Conservation (phyloP, 2,329 filamentous ascomycete species). For the Colletotrichum costaricense region DNA sequence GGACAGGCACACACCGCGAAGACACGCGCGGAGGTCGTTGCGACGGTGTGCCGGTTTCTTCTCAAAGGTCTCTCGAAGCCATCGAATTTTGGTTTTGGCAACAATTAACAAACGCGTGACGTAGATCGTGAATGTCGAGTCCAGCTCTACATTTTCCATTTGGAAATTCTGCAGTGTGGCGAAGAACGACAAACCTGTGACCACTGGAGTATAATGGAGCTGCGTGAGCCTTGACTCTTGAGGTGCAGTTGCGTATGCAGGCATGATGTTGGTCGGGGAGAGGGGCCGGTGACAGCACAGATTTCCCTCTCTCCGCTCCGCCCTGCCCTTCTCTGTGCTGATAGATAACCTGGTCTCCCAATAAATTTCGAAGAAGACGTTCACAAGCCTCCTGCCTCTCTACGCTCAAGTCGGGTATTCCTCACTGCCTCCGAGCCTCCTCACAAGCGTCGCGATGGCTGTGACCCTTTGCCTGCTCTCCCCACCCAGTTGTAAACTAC, state of each 20-base stretch:
- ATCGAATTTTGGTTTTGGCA: neutral
- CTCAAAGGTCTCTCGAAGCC: neutral
- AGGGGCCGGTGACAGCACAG: slow-evolving; percentile 18
- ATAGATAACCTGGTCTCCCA: neutral
- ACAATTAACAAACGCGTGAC: neutral
- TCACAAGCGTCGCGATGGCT: slow-evolving; percentile 25
- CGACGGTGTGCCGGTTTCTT: slow-evolving; percentile 12
- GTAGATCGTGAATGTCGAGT: too few relatives aligned
- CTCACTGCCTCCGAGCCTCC: neutral
- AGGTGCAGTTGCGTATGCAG: neutral
- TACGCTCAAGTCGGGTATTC: neutral
- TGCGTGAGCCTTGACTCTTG: neutral
- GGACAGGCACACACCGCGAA: slow-evolving; percentile 16
- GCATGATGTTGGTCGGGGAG: slow-evolving; percentile 13
- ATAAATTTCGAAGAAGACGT: neutral
- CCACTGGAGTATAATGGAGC: neutral
- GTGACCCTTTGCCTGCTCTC: slow-evolving; percentile 23
- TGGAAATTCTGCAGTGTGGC: neutral
- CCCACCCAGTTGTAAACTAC: slow-evolving; percentile 2
- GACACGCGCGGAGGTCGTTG: slow-evolving; percentile 13
- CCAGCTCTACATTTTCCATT: neutral
- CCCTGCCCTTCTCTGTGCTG: neutral
- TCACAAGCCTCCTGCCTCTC: neutral
- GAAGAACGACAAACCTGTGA: neutral
- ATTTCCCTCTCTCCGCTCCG: neutral